A percentile compares a stretch with the other conserved stretches of the same genome.
Conservation (phyloP, 1,284 basidiomycete genomes). For the Rhodotorula sp. region DNA sequence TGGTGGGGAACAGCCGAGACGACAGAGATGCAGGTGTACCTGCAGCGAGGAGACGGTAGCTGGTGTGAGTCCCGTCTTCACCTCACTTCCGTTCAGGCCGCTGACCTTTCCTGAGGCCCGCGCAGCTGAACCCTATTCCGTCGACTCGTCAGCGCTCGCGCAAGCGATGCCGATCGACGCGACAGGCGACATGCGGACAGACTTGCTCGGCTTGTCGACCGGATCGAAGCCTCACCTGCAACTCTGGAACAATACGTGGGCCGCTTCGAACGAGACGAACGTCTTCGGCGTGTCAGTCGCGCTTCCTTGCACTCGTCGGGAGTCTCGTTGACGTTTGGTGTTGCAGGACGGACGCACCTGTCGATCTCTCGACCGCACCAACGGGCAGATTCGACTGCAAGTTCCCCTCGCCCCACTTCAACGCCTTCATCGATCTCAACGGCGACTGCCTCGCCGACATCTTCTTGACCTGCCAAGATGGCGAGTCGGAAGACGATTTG, state of each 20-base stretch:
- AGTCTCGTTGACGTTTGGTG: not conserved
- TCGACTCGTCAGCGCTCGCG: slow-evolving; percentile 64
- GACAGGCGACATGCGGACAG: slow-evolving; percentile 82
- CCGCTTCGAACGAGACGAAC: slow-evolving; percentile 55
- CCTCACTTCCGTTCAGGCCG: slow-evolving; percentile 2
- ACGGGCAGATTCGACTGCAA: slow-evolving; percentile 55
- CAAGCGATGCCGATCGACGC: slow-evolving; percentile 86
- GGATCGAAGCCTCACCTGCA: slow-evolving; percentile 54
- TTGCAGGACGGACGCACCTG: slow-evolving; percentile 59
- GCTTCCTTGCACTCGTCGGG: not conserved
- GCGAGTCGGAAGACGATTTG: slow-evolving; percentile 35
- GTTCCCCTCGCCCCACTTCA: slow-evolving; percentile 83
- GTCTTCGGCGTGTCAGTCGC: slow-evolving; percentile 59
- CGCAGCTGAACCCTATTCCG: slow-evolving; percentile 48
- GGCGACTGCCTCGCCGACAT: slow-evolving; percentile 97
- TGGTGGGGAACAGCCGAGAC: slow-evolving; percentile 50
- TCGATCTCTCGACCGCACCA: slow-evolving; percentile 51
- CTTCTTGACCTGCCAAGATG: slow-evolving; percentile 79
- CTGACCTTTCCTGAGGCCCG: not conserved
- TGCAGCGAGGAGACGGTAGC: slow-evolving; percentile 61
- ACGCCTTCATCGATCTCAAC: slow-evolving; percentile 90
- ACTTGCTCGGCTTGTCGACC: slow-evolving; percentile 71
- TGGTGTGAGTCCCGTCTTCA: slow-evolving; percentile 59
- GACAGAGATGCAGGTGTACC: slow-evolving; percentile 67
- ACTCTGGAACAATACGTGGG: slow-evolving; percentile 73